These are phyloP conservation scores for Coemansia biformis DNA, from an alignment of 192 early-diverging fungal genomes.

Conservation along the genomic window DNA sequence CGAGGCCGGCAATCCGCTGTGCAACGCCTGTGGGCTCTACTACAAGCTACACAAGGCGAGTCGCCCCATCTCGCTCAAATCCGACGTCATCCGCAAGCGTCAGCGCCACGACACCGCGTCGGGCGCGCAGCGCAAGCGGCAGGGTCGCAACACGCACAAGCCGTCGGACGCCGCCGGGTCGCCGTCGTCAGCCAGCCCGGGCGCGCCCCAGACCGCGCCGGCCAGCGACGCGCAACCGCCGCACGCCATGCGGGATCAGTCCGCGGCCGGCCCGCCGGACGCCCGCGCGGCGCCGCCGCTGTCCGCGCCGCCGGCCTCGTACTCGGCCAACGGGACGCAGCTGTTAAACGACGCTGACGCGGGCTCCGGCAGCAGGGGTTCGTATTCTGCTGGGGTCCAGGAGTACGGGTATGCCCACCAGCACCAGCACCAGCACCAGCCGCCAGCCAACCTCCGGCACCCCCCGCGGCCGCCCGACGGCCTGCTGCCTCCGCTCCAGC, in stretches of 20 bases:
- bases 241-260: not conserved
- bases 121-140: conserved; percentile 26
- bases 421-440: not conserved
- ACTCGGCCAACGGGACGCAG: conserved; percentile 49
- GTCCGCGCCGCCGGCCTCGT: conserved; percentile 38
- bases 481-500: too few relatives aligned
- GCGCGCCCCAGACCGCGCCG: not conserved
- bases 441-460: too few relatives aligned
- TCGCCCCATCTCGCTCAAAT: conserved; percentile 84
- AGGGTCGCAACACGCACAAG: conserved; percentile 12
- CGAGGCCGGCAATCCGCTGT: conserved; percentile 82
- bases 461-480: too few relatives aligned
- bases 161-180: conserved; percentile 1
- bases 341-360: conserved; percentile 36
- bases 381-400: not conserved
- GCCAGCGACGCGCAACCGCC: not conserved
- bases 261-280: too few relatives aligned
- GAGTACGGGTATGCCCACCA: conserved; percentile 2
- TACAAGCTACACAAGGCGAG: conserved; percentile 90
- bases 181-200: conserved; percentile 2
- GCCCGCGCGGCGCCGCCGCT: conserved; percentile 3
- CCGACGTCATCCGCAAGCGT: conserved; percentile 92
- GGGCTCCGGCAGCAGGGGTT: not conserved
- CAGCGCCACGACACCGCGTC: conserved; percentile 59
- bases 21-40: conserved; percentile 97